These are phyloP conservation scores for Prunus yedoensis DNA, from an alignment of 331 rosid genomes.

Conservation along the genomic window DNA sequence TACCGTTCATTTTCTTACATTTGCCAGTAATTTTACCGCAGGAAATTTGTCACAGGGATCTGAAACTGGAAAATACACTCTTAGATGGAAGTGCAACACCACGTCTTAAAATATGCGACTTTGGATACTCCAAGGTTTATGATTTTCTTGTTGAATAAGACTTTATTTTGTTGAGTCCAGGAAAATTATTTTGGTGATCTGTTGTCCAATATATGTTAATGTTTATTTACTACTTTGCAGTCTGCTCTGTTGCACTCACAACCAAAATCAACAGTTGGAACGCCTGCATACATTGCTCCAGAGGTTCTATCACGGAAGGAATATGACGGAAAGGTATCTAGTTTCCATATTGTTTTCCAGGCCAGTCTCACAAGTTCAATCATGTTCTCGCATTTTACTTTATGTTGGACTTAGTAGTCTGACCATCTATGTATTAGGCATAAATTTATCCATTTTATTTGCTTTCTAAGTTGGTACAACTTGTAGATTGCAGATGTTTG, in stretches of 20 bases:
- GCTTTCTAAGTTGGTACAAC: slow-evolving; percentile 21
- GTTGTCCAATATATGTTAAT: background rate
- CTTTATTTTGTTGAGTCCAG: slow-evolving; percentile 2
- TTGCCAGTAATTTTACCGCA: slow-evolving; percentile 23
- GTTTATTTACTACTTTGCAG: slow-evolving; percentile 34
- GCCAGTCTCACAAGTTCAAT: background rate
- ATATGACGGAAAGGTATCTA: slow-evolving; percentile 85
- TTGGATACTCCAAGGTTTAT: slow-evolving; percentile 90
- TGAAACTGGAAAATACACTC: slow-evolving; percentile 84
- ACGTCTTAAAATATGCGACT: slow-evolving; percentile 92
- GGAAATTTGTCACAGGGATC: slow-evolving; percentile 97
- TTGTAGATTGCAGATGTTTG: slow-evolving; percentile 90
- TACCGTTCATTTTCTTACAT: background rate
- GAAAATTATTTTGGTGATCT: background rate
- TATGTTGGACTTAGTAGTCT: background rate
- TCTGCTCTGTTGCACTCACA: slow-evolving; percentile 78
- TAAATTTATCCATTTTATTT: background rate
- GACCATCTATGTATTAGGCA: background rate
- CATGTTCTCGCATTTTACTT: background rate
- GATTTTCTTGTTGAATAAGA: slow-evolving; percentile 18
- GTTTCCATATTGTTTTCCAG: background rate
- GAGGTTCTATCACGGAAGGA: slow-evolving; percentile 74
- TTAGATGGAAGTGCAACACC: slow-evolving; percentile 88
- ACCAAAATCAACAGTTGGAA: slow-evolving; percentile 92
- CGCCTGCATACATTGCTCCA: slow-evolving; percentile 93